A percentile compares a stretch with the other conserved stretches of the same genome.
phyloP scores from a whole-genome alignment of 2,329 filamentous ascomycete genomes.

The Fusarium sarcochroum region DNA sequence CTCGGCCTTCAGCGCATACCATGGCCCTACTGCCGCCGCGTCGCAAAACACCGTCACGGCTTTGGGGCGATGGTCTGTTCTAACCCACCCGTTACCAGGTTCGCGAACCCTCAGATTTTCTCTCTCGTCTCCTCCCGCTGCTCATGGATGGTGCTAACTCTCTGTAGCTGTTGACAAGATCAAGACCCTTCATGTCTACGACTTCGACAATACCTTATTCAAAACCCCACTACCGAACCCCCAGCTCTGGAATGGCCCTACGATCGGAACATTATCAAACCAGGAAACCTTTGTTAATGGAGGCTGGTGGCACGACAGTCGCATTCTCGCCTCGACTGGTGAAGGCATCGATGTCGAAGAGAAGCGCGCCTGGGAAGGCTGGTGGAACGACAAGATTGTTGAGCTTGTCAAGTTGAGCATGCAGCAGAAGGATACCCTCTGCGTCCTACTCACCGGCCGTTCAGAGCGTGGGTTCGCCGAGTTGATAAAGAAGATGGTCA shows the following conservation, averaged over 20 bases:
- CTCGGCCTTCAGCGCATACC: slow-evolving; percentile 57
- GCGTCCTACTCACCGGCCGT: slow-evolving; percentile 89
- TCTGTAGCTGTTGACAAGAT: slow-evolving; percentile 73
- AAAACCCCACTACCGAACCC: slow-evolving; percentile 90
- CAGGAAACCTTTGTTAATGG: slow-evolving; percentile 84
- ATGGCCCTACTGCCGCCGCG: slow-evolving; percentile 51
- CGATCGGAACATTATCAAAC: slow-evolving; percentile 81
- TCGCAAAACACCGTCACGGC: slow-evolving; percentile 74
- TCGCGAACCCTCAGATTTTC: slow-evolving; percentile 40
- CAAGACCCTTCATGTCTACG: slow-evolving; percentile 90
- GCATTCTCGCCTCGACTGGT: slow-evolving; percentile 88
- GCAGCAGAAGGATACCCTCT: slow-evolving; percentile 86
- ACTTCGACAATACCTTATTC: slow-evolving; percentile 98
- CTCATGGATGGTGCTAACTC: slow-evolving; percentile 31
- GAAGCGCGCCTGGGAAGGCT: slow-evolving; percentile 85
- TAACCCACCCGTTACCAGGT: slow-evolving; percentile 80
- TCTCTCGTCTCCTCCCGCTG: neutral
- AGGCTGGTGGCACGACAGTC: slow-evolving; percentile 97
- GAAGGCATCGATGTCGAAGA: slow-evolving; percentile 87
- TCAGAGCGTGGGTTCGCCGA: slow-evolving; percentile 82
- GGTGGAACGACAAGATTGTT: slow-evolving; percentile 95
- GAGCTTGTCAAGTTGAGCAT: slow-evolving; percentile 85
- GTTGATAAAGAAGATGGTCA: slow-evolving; percentile 84
- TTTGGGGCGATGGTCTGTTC: slow-evolving; percentile 86
- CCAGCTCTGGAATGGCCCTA: slow-evolving; percentile 85